Base-by-base conservation (phyloP, 805 yeast genomes). In the Isabelozyma rhagii region DNA sequence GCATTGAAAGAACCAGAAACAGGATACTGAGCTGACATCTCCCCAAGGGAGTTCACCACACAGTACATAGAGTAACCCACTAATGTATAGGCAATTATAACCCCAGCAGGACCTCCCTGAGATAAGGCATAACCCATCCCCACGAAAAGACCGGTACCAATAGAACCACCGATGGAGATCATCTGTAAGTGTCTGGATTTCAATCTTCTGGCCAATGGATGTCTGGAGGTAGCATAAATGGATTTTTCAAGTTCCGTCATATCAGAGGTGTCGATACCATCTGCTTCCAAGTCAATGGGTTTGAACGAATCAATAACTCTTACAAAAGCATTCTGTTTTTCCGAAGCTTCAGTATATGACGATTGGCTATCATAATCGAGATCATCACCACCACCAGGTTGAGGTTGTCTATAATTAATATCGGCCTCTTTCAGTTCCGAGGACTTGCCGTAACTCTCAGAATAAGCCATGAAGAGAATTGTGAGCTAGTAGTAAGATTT, bases 91-190 rank as follows among this genome's bases (percentile, higher is more conserved):
- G 85, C 87, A 39, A 84, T 74, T 9, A 83, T 70, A 38, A 53
- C 74, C 15, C 75, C 66, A 3, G 77, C 78, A 0, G 72, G 71
- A 3, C 72, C 72, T 41, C 72, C 72, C 5, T 58, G 55, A 10
- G 66, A 51, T 48, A 74, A 60, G 1, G 72, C 73, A 34, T 71
- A 68, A 44, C 82, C 82, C 36, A 77, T 67, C 39, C 80, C 79
- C 39, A 74, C 67, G 56, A 78, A 75, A 47, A 78, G 64, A 44
- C 82, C 83, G n/a, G 89, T 83, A 64, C 91, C 89, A 54, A 85
- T 82, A 52, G 84, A 78, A 57, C 89, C 88, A 53, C 88, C 90
- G 48, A 85, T 76, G 39, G 89, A 85, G 52, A 84, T 80, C 84
- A 84, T 80, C 63, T 82, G 86, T 49, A 79, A 69, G 49, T 79